These are phyloP conservation scores for Xylariaceae sp. DNA, from an alignment of 2,329 filamentous ascomycete species.

Conservation along the genomic window DNA sequence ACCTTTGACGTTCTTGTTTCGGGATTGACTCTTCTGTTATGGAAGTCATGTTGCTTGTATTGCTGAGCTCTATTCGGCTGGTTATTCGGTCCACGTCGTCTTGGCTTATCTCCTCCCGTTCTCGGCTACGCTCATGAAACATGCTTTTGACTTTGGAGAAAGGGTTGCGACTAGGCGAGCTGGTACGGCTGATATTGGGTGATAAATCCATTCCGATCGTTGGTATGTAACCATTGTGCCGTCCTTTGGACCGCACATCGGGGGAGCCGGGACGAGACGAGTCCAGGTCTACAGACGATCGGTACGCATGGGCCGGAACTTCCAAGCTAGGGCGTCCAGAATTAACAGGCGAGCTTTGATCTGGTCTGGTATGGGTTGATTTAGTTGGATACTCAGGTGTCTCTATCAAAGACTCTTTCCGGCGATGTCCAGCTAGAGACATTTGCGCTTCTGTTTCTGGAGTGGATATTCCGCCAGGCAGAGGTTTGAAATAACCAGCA, in stretches of 20 bases:
- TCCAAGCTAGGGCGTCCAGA: conserved; percentile 45
- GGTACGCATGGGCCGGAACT: conserved; percentile 37
- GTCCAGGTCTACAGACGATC: conserved; percentile 42
- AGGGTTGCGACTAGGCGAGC: conserved; percentile 60
- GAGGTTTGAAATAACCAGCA: conserved; percentile 32
- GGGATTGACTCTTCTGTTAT: conserved; percentile 28
- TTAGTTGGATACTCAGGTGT: conserved; percentile 17
- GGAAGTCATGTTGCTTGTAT: conserved; percentile 23
- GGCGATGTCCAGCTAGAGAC: conserved; percentile 11
- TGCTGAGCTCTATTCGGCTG: conserved; percentile 26
- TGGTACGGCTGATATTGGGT: conserved; percentile 56
- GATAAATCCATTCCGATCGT: conserved; percentile 61
- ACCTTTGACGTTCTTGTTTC: conserved; percentile 28
- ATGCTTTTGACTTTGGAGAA: conserved; percentile 53
- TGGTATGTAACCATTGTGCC: conserved; percentile 50
- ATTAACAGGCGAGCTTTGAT: conserved; percentile 29
- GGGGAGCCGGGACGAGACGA: conserved; percentile 50
- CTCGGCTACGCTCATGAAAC: conserved; percentile 51
- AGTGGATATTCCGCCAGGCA: conserved; percentile 29
- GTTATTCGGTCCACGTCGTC: conserved; percentile 33
- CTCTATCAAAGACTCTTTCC: conserved; percentile 20
- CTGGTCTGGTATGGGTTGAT: conserved; percentile 11
- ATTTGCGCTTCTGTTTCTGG: conserved; percentile 20
- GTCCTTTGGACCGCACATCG: conserved; percentile 40
- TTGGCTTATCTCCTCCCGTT: conserved; percentile 34